Percentiles rank a stretch among this genome's conserved stretches.
These are phyloP conservation scores for Eutrema yunnanense DNA, from an alignment of 345 rosid genomes.

Conservation along the genomic window DNA sequence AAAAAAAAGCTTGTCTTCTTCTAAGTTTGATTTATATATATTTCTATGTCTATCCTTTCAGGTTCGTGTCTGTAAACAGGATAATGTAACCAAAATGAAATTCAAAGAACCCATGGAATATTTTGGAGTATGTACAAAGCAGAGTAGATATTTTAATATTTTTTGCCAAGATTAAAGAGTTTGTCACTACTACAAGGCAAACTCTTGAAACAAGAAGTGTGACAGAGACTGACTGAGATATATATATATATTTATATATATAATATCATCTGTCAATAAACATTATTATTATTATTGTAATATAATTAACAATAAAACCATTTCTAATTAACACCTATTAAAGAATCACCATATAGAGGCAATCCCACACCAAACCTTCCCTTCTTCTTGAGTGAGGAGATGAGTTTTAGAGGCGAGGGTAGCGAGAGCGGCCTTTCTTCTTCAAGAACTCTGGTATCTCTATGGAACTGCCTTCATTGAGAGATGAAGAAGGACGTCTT, in stretches of 20 bases:
- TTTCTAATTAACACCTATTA: not conserved
- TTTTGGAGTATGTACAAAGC: not conserved
- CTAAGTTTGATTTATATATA: constrained; percentile 7
- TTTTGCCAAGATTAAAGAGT: not conserved
- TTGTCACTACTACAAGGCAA: not conserved
- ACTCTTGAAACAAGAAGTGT: not conserved
- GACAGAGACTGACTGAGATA: not conserved
- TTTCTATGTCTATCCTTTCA: constrained; percentile 4
- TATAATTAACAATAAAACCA: constrained; percentile 2
- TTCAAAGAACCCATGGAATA: not conserved
- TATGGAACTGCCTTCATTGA: constrained; percentile 59
- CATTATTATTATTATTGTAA: constrained; percentile 1
- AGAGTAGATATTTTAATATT: not conserved
- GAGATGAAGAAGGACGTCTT: constrained; percentile 54
- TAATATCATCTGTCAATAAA: constrained; percentile 8
- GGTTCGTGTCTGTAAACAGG: not conserved
- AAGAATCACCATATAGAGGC: not conserved
- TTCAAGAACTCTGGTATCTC: constrained; percentile 91
- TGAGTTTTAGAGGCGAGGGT: constrained; percentile 50
- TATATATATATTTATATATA: too few species aligned
- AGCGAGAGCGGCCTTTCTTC: constrained; percentile 83
- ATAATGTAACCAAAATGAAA: not conserved
- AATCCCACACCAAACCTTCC: not conserved
- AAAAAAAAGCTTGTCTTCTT: not conserved
- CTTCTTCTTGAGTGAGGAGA: not conserved